These are phyloP conservation scores for Inonotus hispidus DNA, from an alignment of 1,284 basidiomycete species.

Conservation along the genomic window DNA sequence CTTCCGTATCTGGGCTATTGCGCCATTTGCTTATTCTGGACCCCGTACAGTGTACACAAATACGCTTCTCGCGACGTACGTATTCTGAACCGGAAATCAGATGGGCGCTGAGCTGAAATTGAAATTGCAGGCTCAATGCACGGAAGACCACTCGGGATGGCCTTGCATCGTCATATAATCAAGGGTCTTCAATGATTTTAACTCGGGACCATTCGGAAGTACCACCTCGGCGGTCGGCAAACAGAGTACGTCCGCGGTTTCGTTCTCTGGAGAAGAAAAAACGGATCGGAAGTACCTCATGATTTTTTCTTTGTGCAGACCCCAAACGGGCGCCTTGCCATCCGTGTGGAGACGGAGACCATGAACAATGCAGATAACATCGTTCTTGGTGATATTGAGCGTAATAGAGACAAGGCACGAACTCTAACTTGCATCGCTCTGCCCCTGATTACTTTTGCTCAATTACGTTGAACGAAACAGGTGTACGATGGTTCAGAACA, in stretches of 20 bases:
- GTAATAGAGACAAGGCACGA: neutral
- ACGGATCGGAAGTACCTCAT: neutral
- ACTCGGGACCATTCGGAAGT: neutral
- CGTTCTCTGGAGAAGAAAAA: neutral
- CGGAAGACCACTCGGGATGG: conserved; percentile 1
- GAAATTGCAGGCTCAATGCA: conserved; percentile 4
- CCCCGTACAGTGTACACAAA: conserved; percentile 13
- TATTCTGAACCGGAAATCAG: neutral
- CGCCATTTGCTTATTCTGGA: neutral
- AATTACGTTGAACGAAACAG: neutral
- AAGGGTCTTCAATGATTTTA: neutral
- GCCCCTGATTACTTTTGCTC: neutral
- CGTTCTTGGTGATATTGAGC: neutral
- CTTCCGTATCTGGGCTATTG: neutral
- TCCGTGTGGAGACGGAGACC: neutral
- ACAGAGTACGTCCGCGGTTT: neutral
- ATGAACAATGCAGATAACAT: neutral
- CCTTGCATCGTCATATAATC: neutral
- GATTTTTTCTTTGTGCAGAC: neutral
- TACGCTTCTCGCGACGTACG: conserved; percentile 13
- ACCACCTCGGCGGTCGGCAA: neutral
- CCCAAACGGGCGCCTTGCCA: neutral
- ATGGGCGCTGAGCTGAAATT: neutral
- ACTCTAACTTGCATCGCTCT: neutral
- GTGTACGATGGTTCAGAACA: neutral